Evolutionary conservation across 805 yeast species (phyloP).

Genomic region (Metschnikowia similis): DNA sequence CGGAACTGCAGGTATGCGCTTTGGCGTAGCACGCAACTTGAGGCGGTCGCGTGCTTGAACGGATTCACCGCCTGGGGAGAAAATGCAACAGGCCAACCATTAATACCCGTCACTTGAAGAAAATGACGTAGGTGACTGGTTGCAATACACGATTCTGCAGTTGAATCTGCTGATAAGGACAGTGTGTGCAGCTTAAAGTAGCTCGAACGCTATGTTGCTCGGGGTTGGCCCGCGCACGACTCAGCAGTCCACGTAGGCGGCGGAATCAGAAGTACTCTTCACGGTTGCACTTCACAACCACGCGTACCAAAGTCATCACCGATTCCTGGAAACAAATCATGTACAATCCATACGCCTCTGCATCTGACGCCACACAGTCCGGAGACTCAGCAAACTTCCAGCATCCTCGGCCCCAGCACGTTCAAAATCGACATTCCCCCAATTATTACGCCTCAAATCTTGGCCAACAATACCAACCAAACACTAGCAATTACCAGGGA

Average conservation of each 20-base stretch:
- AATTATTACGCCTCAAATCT: background rate
- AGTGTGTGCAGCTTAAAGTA: background rate
- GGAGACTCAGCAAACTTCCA: conserved; percentile 12
- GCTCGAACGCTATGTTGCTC: background rate
- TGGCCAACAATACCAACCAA: background rate
- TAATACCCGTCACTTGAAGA: background rate
- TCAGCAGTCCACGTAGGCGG: background rate
- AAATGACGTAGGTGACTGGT: background rate
- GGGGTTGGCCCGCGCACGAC: background rate
- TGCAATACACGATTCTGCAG: background rate
- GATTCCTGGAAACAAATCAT: conserved; percentile 13
- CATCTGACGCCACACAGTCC: conserved; percentile 13
- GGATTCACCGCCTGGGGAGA: background rate
- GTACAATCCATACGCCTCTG: conserved; percentile 39
- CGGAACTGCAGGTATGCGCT: conserved; percentile 4
- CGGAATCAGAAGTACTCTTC: background rate
- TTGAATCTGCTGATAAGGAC: background rate
- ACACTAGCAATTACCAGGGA: conserved; percentile 6
- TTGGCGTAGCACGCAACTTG: background rate
- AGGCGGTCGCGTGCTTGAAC: background rate
- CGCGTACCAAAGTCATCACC: background rate
- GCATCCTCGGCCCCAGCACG: conserved; percentile 21
- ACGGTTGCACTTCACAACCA: background rate
- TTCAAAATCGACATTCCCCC: conserved; percentile 1
- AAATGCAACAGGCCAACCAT: background rate